Conservation (phyloP, 148 eudicot species). For the Diospyros lotus region DNA sequence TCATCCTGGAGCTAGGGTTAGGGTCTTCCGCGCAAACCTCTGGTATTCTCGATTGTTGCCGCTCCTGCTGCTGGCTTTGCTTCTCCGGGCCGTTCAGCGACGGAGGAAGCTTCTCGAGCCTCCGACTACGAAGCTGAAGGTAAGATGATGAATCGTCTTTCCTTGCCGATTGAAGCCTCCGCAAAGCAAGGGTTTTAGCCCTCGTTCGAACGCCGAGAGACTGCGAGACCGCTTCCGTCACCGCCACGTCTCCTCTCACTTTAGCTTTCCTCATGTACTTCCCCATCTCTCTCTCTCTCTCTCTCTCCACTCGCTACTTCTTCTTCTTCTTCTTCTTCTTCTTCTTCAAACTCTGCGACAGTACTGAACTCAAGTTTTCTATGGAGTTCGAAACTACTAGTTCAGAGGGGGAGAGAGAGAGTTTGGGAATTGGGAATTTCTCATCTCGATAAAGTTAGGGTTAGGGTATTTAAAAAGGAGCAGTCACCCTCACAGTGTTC, state of each 20-base stretch:
- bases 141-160: constrained; percentile 44
- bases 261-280: constrained; percentile 72
- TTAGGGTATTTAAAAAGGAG: no score
- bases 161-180: constrained; percentile 22
- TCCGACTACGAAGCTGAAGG: constrained; percentile 67
- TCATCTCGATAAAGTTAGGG: no score
- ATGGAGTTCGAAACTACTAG: no score
- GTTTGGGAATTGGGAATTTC: no score
- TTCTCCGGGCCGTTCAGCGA: constrained; percentile 12
- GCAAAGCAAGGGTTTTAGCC: constrained; percentile 76
- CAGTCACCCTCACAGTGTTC: no score
- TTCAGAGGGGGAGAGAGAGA: no score
- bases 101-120: constrained; percentile 57
- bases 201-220: constrained; percentile 72
- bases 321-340: neutral
- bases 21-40: neutral
- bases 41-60: neutral
- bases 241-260: constrained; percentile 46
- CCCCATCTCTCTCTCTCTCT: constrained; percentile 31
- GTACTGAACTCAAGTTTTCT: no score
- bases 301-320: no score
- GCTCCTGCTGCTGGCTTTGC: no score
- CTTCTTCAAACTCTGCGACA: no score
- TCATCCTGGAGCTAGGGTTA: constrained; percentile 19
- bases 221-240: constrained; percentile 53